Evolutionary conservation across 129 eudicot species (phyloP).

Genomic region (carrot (Daucus carota)): DH1_v3.0 NC_030386.2:26948001-26948500

Average conservation of each 20-base stretch:
- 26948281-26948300: neutral
- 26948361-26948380: conserved; percentile 28
- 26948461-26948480: conserved; percentile 22
- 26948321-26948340: neutral
- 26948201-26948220: conserved; percentile 20
- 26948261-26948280: conserved; percentile 27
- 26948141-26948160: conserved; percentile 41
- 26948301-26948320: neutral
- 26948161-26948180: conserved; percentile 35
- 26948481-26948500: conserved; percentile 13
- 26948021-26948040: conserved; percentile 46
- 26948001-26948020: neutral
- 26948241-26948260: conserved; percentile 26
- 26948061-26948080: neutral
- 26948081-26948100: conserved; percentile 24
- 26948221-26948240: conserved; percentile 14
- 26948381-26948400: conserved; percentile 11
- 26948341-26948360: conserved; percentile 15
- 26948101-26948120: conserved; percentile 17
- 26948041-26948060: conserved; percentile 45
- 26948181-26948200: conserved; percentile 21
- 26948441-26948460: conserved; percentile 27
- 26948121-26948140: conserved; percentile 34
- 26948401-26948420: neutral
- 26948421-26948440: neutral